Base-by-base conservation (phyloP, 83 land plant genomes). In the Picea engelmannii region DNA sequence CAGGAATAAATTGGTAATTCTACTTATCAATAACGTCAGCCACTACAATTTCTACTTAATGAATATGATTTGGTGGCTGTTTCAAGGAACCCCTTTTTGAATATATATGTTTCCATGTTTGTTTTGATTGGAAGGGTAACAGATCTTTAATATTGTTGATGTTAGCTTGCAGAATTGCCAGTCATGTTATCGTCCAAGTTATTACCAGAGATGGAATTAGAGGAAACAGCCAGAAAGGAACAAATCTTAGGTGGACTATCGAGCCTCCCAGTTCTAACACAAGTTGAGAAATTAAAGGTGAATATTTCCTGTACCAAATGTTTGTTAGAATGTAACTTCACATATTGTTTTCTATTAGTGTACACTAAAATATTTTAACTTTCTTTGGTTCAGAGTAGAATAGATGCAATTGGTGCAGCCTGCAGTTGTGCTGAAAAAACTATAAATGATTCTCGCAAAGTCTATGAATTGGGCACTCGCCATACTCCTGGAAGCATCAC, bases 141-240 rank as follows among this genome's bases (percentile, higher is more conserved):
- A 40, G 23, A 73, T 69, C 4, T 73, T 52, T 73, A 73, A 73
- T 44, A 69, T 21, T 11, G 25, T 16, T 73, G 55, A 44, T 73
- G 13, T 23, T 44, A 47, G 44, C 21, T 20, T 85, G 78, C 94
- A 97, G 99, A 95, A 66, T 78, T 97, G 62, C 99, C 99, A 6
- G 96, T 97, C 9, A 97, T 97, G 99, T 79, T 97, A 81, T 97
- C 99, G 59, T 90, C 99, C 66, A 97, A 97, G 86, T 92, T 97
- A 10, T 83, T 97, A 70, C 98, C 98, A 7, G 97, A 97, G 87
- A 94, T 97, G 93, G 99, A 97, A 87, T 81, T 81, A 20, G 98
- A 94, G 60, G 98, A 97, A 60, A 89, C 89, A 66, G 31, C 85
- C 21, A 89, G 87, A 81, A 91, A 87, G 82, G 98, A 97, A 64